phyloP scores from a whole-genome alignment of 129 eudicot species.

The Rutidosis leptorrhynchoides region DNA sequence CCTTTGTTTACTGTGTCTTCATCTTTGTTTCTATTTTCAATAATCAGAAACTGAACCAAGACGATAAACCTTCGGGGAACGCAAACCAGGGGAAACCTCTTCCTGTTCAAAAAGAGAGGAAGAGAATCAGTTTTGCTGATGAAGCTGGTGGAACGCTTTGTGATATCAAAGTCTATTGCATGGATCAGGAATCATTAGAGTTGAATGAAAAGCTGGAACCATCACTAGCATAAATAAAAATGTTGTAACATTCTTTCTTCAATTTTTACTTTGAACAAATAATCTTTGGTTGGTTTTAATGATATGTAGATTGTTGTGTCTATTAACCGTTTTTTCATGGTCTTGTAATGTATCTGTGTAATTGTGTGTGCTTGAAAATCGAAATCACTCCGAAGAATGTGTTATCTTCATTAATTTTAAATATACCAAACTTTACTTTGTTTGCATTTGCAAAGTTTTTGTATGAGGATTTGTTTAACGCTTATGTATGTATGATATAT shows the following conservation, averaged over 20 bases:
- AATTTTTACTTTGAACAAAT: not conserved
- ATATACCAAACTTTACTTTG: not conserved
- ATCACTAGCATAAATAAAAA: not conserved
- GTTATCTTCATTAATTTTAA: not conserved
- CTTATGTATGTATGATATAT: not conserved
- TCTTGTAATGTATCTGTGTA: not conserved
- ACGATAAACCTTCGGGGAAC: conserved; percentile 1
- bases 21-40: not conserved
- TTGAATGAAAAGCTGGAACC: conserved; percentile 4
- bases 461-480: not conserved
- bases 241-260: not conserved
- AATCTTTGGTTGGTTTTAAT: not conserved
- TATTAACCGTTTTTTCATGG: not conserved
- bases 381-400: not conserved
- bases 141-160: conserved; percentile 89
- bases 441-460: too few species aligned
- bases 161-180: conserved; percentile 53
- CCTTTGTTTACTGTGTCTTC: not conserved
- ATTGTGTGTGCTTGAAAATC: not conserved
- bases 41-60: conserved; percentile 43
- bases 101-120: conserved; percentile 34
- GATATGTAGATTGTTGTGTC: not conserved
- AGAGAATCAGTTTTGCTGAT: conserved; percentile 77
- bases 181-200: conserved; percentile 28
- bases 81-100: conserved; percentile 25